A percentile compares a stretch with the other conserved stretches of the same genome.
Evolutionary conservation across 1,139 yeast species (phyloP).

Genomic region (Meyerozyma smithsonii): DNA sequence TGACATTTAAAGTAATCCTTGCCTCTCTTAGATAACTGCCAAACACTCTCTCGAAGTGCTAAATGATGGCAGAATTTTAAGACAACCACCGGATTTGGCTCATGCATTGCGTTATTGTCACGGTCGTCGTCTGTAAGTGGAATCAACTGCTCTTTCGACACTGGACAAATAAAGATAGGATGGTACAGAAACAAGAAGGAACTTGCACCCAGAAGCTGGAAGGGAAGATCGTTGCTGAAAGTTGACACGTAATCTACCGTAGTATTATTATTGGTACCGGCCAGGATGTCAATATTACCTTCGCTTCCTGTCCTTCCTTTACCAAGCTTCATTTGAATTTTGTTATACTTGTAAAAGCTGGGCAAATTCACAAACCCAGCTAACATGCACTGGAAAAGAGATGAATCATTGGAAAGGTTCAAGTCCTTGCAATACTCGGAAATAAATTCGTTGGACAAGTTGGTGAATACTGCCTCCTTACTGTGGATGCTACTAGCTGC

Average conservation of each 20-base stretch:
- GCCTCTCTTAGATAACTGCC: constrained; percentile 34
- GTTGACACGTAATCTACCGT: constrained; percentile 14
- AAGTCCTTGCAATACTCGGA: constrained; percentile 63
- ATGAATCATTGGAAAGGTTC: constrained; percentile 66
- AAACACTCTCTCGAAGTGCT: constrained; percentile 41
- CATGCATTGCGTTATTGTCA: constrained; percentile 9
- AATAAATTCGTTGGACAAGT: constrained; percentile 49
- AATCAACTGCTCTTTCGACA: constrained; percentile 69
- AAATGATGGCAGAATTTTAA: constrained; percentile 42
- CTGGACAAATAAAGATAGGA: constrained; percentile 88
- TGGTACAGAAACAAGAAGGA: constrained; percentile 54
- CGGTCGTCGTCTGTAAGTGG: constrained; percentile 27
- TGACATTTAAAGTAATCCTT: constrained; percentile 43
- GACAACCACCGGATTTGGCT: constrained; percentile 39
- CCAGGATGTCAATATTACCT: not conserved
- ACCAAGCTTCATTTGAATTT: constrained; percentile 37
- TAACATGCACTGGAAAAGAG: constrained; percentile 59
- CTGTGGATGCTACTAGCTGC: constrained; percentile 37
- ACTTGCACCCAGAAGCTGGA: constrained; percentile 39
- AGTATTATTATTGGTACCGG: constrained; percentile 1
- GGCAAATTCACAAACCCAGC: constrained; percentile 76
- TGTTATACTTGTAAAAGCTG: constrained; percentile 60
- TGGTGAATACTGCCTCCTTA: constrained; percentile 27
- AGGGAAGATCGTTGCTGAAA: constrained; percentile 31
- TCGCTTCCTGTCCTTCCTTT: not conserved